Evolutionary conservation across 78 protist genomes (phyloP), one percentile per base, ranked within the genome.

Genomic region (Goniomonas avonlea): DNA sequence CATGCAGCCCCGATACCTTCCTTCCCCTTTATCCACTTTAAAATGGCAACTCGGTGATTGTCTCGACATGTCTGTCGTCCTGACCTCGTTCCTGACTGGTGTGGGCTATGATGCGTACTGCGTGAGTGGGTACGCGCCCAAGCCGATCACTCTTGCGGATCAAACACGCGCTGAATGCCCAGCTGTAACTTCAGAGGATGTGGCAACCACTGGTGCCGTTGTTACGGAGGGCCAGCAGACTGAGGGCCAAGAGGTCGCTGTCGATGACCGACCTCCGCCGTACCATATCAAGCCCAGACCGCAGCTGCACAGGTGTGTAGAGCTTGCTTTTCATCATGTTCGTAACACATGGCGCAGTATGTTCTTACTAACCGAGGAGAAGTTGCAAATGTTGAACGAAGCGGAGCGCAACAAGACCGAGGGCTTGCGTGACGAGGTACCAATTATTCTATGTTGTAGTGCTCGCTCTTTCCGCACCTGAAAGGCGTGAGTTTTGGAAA

Each of bases 71-170:
- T 1, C 66, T 43, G 11, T 63, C 20, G 73, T 90, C 8, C 80
- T 90, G 15, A 27, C 80, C 73, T 85, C 90, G 9, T 45, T 84
- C 20, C 86, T 90, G 18, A 20, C 77, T 40, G 94, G 94, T 31
- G 79, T 78, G 3, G 94, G 94, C 18, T 90, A 85, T 86, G 87
- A 90, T 71, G 87, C 89, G 31, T 87, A 85, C 37, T 80, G 70
- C 5, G 91, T 85, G 29, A 0, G 2, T 35, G 94, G 94, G 3
- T 90, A 85, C 70, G 94, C 94, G 4, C 20, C 45, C 2, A 13
- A n/a, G n/a, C 70, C 50, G 25, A 63, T 25, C 15, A 37, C 47
- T 9, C 38, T 63, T 5, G 71, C 71, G 35, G 71, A 35, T 9
- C 47, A 35, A 1, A 2, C 71, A 21, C 9, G 32, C 3, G 65